Evolutionary conservation across 768 basidiomycete species (phyloP).

Genomic region (Peribolospora baueri): DNA sequence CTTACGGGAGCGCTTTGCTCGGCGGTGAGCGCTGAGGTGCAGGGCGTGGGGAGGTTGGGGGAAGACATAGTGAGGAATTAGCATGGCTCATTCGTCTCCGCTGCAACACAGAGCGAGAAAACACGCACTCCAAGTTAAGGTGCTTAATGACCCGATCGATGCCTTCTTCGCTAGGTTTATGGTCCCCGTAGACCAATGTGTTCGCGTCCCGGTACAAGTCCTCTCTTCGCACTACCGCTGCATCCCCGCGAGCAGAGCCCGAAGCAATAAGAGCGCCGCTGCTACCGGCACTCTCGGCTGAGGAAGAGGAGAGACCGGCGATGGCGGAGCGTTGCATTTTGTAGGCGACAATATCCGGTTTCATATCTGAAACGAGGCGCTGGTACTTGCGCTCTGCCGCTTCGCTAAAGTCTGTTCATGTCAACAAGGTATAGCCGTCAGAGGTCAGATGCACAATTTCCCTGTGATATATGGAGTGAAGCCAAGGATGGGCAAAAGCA

Average conservation of each 20-base stretch:
- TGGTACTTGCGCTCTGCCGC: conserved; percentile 74
- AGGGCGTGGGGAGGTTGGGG: conserved; percentile 3
- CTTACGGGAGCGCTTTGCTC: conserved; percentile 71
- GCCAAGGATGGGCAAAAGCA: background rate
- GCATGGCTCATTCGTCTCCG: too few species aligned
- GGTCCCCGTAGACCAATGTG: conserved; percentile 76
- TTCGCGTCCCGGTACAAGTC: conserved; percentile 82
- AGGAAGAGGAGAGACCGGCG: conserved; percentile 44
- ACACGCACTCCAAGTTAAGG: conserved; percentile 76
- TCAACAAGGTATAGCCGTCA: background rate
- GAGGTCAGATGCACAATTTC: background rate
- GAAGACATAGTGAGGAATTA: background rate
- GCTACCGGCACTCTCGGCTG: conserved; percentile 12
- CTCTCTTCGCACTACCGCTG: conserved; percentile 30
- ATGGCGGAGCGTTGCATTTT: conserved; percentile 72
- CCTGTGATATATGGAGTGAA: background rate
- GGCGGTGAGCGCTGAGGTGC: conserved; percentile 29
- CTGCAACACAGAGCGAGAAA: background rate
- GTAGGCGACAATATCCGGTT: conserved; percentile 66
- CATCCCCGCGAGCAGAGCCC: conserved; percentile 1
- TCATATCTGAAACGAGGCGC: conserved; percentile 35
- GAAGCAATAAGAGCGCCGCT: conserved; percentile 17
- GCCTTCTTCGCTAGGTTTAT: conserved; percentile 81
- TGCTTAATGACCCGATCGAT: conserved; percentile 77
- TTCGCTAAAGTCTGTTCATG: conserved; percentile 51